phyloP scores from a whole-genome alignment of 140 eudicot species.

The Bidens hawaiensis region DNA sequence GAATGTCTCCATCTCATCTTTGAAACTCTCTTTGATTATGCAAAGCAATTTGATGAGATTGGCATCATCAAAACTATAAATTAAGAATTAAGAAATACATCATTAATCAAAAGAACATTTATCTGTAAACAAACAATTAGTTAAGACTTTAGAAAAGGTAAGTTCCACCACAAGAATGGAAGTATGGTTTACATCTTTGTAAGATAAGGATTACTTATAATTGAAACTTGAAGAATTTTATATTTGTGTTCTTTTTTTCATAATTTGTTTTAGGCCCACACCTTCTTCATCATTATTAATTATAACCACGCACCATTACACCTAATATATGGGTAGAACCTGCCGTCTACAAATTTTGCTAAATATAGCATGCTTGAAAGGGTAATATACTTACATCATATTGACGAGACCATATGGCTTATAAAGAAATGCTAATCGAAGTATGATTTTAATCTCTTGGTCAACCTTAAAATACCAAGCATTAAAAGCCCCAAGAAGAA shows the following conservation, averaged over 20 bases:
- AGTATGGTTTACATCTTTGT: too few species aligned
- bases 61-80: slow-evolving; percentile 12
- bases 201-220: too few species aligned
- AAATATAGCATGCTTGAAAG: neutral
- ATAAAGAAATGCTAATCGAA: slow-evolving; percentile 13
- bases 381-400: neutral
- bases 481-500: neutral
- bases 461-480: neutral
- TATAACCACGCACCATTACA: too few species aligned
- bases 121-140: too few species aligned
- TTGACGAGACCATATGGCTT: slow-evolving; percentile 2
- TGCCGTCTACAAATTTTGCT: neutral
- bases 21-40: neutral
- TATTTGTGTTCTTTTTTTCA: too few species aligned
- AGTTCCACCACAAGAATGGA: neutral
- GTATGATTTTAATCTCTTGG: slow-evolving; percentile 2
- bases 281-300: too few species aligned
- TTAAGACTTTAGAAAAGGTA: too few species aligned
- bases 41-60: slow-evolving; percentile 5
- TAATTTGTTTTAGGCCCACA: too few species aligned
- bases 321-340: too few species aligned
- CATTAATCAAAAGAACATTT: neutral
- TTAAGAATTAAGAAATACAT: neutral
- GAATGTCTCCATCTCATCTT: slow-evolving; percentile 4
- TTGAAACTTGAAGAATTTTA: too few species aligned